phyloP scores from a whole-genome alignment of 2,329 filamentous ascomycete species.

The Diaporthe vexans region DNA sequence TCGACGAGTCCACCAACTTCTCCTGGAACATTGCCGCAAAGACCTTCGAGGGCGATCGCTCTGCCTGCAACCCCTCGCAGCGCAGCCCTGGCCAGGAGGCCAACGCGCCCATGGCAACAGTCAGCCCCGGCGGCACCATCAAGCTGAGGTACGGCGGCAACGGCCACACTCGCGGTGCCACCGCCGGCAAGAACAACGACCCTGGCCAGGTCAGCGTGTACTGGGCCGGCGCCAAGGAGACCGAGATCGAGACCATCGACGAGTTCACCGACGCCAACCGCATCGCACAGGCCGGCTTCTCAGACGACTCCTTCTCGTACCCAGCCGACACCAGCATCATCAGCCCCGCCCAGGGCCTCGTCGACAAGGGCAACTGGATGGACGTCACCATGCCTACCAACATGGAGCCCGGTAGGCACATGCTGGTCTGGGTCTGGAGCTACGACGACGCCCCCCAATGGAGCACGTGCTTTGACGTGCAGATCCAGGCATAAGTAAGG shows the following conservation, averaged over 20 bases:
- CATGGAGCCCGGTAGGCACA: slow-evolving; percentile 31
- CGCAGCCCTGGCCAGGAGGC: slow-evolving; percentile 25
- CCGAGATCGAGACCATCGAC: slow-evolving; percentile 32
- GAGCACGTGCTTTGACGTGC: slow-evolving; percentile 29
- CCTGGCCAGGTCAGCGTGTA: slow-evolving; percentile 28
- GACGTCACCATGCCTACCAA: slow-evolving; percentile 27
- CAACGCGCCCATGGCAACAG: slow-evolving; percentile 25
- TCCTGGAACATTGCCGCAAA: slow-evolving; percentile 31
- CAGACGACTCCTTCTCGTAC: slow-evolving; percentile 31
- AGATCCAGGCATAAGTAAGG: slow-evolving; percentile 21
- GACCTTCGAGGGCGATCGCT: slow-evolving; percentile 19
- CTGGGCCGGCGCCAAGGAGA: slow-evolving; percentile 30
- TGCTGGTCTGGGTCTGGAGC: slow-evolving; percentile 31
- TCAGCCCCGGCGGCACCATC: slow-evolving; percentile 32
- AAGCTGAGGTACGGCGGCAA: slow-evolving; percentile 30
- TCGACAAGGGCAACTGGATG: slow-evolving; percentile 33
- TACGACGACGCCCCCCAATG: slow-evolving; percentile 21
- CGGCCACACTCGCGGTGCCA: slow-evolving; percentile 24
- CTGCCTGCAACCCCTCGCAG: slow-evolving; percentile 28
- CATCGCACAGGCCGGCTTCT: slow-evolving; percentile 28
- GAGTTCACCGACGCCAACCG: slow-evolving; percentile 33
- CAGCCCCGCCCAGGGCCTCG: slow-evolving; percentile 24
- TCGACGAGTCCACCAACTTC: slow-evolving; percentile 32
- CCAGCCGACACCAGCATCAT: slow-evolving; percentile 27
- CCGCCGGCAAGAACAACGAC: slow-evolving; percentile 22